Base-by-base conservation (phyloP, 768 basidiomycete species). In the Tulasnella sp. region DNA sequence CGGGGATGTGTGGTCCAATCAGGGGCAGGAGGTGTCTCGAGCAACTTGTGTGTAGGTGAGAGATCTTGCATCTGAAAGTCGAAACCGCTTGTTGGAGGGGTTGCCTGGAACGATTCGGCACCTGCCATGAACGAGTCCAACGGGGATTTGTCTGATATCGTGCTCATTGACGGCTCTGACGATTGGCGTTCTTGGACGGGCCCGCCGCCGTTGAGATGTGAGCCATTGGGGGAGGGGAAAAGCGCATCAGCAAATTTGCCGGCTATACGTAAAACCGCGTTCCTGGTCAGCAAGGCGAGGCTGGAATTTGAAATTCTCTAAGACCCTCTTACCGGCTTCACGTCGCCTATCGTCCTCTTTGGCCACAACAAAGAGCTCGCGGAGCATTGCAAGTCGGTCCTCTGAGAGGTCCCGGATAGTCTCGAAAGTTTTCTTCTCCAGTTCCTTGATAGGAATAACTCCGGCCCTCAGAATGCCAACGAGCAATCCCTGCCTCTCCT, bases 401-500 rank as follows among this genome's bases (percentile, higher is more conserved):
- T 77, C 77, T 14, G 80, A 80, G 54, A 83, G 83, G 75, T 80
- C 81, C 4, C 79, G 80, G 19, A 75, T 78, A 37, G 80, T 76
- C 71, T 81, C 81, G 39, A 82, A 81, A 0, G 82, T 82, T 0
- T 81, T 82, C 2, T 80, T 75, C 69, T 84, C 83, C 22, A 84
- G 80, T 38, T 80, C 79, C 1, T 81, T 78, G 17, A 83, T 80
- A 39, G 80, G 71, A 45, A 82, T 77, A 3, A 79, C 77, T 0
- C 81, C 78, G 3, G 77, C 78, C 29, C 83, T 80, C 38, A 84
- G 58, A 64, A 85, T 82, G 40, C 80, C 78, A 14, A 78, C 67
- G 40, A 84, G 80, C 17, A 85, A 78, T 8, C 77, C 72, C 36
- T 81, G 78, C 36, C 84, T 82, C 78, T 85, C 84, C 83, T 77